Base-by-base conservation (phyloP, 495 filamentous ascomycete species). In the Aspergillus carlsbadensis region DNA sequence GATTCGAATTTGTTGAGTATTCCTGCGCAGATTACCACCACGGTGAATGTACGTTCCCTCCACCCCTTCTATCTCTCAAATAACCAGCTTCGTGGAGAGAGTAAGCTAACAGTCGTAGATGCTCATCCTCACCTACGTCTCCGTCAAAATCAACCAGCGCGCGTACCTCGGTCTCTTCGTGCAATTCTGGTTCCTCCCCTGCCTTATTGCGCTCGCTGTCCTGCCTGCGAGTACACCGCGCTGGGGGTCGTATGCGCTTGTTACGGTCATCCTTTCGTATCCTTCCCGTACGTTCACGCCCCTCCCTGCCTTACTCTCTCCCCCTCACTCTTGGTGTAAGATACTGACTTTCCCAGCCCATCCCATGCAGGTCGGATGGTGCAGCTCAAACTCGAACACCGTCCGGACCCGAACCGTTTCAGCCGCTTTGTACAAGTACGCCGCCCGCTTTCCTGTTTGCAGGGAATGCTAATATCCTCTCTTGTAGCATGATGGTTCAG, bases 171-270 rank as follows among this genome's bases (percentile, higher is more conserved):
- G 77, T n/a, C 52, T 64, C 7, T 45, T 67, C 0, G 54, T 58
- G 1, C 61, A 70, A 31, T 24, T 70, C 17, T 70, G 67, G 67
- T 59, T 47, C 22, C 58, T 70, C 1, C 67, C 65, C 10, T 59
- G 63, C 20, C 56, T 67, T 0, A 73, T 84, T 18, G 79, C 73
- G 42, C 65, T 84, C 6, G 66, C 72, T 36, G 22, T 70, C 70
- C 2, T 69, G 77, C 42, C 70, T 72, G 13, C 60, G 66, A 0
- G 58, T 64, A 4, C 67, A 64, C 73, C 72, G 24, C 73, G 73
- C 59, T 86, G 84, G 84, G 65, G 78, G 2, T 74, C 80, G 0
- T 89, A 77, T 45, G 72, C 71, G 1, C 76, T 86, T 31, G 81
- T 79, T 45, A 81, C 78, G 11, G 47, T 85, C 18, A 69, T 88